These are phyloP conservation scores for Nothophytophthora sp. DNA, from an alignment of 352 stramenopile species.

Conservation along the genomic window DNA sequence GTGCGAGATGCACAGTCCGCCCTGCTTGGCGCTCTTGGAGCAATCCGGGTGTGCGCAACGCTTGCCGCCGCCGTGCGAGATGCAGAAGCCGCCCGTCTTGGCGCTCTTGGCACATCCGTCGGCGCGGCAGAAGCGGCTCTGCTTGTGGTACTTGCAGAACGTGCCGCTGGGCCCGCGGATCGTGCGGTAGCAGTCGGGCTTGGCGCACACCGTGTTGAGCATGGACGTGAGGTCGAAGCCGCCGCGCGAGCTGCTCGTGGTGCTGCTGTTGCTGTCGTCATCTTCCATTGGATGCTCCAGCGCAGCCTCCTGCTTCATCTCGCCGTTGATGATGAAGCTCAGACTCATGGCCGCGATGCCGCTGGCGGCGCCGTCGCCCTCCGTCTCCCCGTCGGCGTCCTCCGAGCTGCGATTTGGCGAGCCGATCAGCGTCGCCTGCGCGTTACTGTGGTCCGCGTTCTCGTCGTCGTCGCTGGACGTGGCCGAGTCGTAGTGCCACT, in stretches of 20 bases:
- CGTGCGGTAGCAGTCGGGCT: slow-evolving; percentile 77
- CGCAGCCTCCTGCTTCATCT: slow-evolving; percentile 31
- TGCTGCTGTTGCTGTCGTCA: slow-evolving; percentile 35
- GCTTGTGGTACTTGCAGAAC: slow-evolving; percentile 88
- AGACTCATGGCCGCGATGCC: slow-evolving; percentile 81
- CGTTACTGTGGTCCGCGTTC: slow-evolving; percentile 26
- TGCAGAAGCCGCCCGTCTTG: slow-evolving; percentile 81
- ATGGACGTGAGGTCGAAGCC: slow-evolving; percentile 64
- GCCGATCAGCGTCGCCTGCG: background rate
- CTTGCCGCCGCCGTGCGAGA: slow-evolving; percentile 73
- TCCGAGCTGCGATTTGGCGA: slow-evolving; percentile 23
- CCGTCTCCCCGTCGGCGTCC: slow-evolving; percentile 31
- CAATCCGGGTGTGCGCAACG: slow-evolving; percentile 72
- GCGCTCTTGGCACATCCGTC: slow-evolving; percentile 71
- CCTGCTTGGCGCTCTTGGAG: slow-evolving; percentile 85
- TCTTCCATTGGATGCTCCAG: slow-evolving; percentile 19
- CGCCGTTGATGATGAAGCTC: slow-evolving; percentile 83
- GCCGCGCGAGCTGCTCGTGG: slow-evolving; percentile 24
- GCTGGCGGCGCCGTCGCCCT: slow-evolving; percentile 35
- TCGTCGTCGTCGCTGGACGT: slow-evolving; percentile 35
- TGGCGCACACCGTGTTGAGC: slow-evolving; percentile 81
- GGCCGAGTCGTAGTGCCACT: slow-evolving; percentile 26
- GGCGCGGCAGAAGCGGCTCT: slow-evolving; percentile 76
- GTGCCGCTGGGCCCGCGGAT: slow-evolving; percentile 62
- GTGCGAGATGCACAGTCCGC: slow-evolving; percentile 81